A percentile compares a stretch with the other conserved stretches of the same genome.
These are phyloP conservation scores for Hordeum pubiflorum DNA, from an alignment of 202 grass and related monocot species.

Conservation along the genomic window DNA sequence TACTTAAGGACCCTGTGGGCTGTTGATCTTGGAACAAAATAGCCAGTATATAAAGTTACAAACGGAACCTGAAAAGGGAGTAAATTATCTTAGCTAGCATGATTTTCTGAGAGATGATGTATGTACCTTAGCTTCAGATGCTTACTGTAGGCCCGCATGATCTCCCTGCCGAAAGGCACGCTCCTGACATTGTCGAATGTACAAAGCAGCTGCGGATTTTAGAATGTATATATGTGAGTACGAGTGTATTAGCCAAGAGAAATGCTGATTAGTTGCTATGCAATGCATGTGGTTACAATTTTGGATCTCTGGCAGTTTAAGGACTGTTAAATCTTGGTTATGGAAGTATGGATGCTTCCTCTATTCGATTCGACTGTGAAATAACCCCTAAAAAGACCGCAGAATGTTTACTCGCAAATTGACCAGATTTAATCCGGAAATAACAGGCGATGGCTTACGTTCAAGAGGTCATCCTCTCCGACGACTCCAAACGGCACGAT, in stretches of 20 bases:
- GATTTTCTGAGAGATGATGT: too few relatives aligned
- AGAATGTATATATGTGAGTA: not conserved
- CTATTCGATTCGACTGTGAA: too few relatives aligned
- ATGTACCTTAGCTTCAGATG: conserved; percentile 47
- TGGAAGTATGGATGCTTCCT: too few relatives aligned
- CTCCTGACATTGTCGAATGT: conserved; percentile 39
- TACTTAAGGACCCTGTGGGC: too few relatives aligned
- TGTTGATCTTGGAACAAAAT: too few relatives aligned
- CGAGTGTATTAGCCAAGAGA: not conserved
- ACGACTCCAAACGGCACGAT: conserved; percentile 65
- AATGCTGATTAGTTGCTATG: not conserved
- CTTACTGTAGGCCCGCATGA: conserved; percentile 43
- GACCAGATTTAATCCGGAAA: too few relatives aligned
- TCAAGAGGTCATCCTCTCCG: conserved; percentile 54
- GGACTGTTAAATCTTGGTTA: too few relatives aligned
- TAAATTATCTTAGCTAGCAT: too few relatives aligned
- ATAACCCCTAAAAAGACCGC: too few relatives aligned
- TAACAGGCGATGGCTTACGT: conserved; percentile 18
- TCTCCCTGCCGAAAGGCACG: conserved; percentile 46
- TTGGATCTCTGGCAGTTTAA: not conserved
- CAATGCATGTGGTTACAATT: not conserved
- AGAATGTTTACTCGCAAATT: not conserved
- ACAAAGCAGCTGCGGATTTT: conserved; percentile 29
- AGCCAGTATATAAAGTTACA: not conserved
- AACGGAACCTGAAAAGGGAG: too few relatives aligned